These are phyloP conservation scores for Brettanomyces sp. DNA, from an alignment of 805 yeast genomes.

Conservation along the genomic window DNA sequence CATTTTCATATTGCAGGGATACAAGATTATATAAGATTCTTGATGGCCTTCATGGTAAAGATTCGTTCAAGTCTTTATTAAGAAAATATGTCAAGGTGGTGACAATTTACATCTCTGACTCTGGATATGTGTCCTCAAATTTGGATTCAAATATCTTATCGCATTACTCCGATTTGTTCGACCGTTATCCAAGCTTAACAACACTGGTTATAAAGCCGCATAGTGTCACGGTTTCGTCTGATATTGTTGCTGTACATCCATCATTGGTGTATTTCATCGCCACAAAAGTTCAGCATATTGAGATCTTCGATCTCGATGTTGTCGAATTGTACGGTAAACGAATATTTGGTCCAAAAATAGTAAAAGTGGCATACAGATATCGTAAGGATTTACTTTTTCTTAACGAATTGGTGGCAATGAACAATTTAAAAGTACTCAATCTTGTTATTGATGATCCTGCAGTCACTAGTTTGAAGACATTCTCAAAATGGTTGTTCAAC, in stretches of 20 bases:
- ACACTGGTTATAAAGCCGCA: background rate
- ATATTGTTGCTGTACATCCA: background rate
- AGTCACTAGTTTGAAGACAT: no score
- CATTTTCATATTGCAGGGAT: no score
- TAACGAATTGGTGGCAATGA: background rate
- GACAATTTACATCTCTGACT: no score
- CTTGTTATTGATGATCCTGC: background rate
- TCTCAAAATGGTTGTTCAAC: no score
- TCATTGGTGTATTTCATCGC: background rate
- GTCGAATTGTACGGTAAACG: background rate
- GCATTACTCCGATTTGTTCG: background rate
- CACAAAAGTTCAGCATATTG: background rate
- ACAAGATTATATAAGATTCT: no score
- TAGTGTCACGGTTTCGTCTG: background rate
- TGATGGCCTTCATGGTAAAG: no score
- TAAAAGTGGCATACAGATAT: background rate
- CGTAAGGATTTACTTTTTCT: background rate
- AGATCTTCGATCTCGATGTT: background rate
- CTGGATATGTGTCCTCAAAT: background rate
- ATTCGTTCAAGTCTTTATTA: no score
- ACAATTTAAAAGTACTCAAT: background rate
- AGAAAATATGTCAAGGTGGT: no score
- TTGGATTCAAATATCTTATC: background rate
- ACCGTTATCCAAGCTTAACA: background rate
- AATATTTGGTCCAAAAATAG: background rate